Evolutionary conservation across 352 stramenopile genomes (phyloP), one percentile per base, ranked within the genome.

Genomic region (Phytophthora ramorum): DNA sequence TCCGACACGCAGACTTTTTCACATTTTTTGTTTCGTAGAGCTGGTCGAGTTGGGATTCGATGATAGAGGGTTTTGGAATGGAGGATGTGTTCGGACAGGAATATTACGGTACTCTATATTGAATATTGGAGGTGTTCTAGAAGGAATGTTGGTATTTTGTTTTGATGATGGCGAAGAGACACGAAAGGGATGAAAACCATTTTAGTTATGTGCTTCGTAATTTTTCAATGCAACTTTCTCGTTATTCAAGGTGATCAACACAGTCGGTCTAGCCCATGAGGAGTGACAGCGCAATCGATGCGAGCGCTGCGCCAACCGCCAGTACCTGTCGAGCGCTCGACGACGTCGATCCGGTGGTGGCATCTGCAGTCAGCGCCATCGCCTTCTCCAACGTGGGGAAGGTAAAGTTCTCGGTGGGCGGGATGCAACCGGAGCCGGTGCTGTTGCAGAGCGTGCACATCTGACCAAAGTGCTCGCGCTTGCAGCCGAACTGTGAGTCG

Each of bases 391-490:
- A 51, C 14, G 58, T 70, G 34, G 76, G 78, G 61, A 79, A 88
- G 20, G 58, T 73, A 56, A 79, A 88, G 22, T 69, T 73, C 8
- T 26, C 38, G 0, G 62, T 48, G 3, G 63, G 63, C 4, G 64
- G 52, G 14, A 76, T 51, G 43, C 78, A 86, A 3, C 69, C 77
- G 7, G 53, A 37, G 0, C 16, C 53, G 7, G 54, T 58, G 28
- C 43, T 69, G 51, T 53, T 67, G 58, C 83, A 94, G 45, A 78
- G 60, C 7, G 67, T 72, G 47, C 83, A 94, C 48, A 89, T 69
- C 49, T 92, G 83, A 43, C 76, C 72, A 59, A 77, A 90, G 22
- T 81, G 65, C 4, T 74, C 56, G 24, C 83, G 83, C 49, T 85
- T 88, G 71, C 85, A 94, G 49, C 85, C 83, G 48, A 76, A 72